Evolutionary conservation across 1,284 basidiomycete species (phyloP), one percentile per base, ranked within the genome.

Genomic region (Waitea zeae): DNA sequence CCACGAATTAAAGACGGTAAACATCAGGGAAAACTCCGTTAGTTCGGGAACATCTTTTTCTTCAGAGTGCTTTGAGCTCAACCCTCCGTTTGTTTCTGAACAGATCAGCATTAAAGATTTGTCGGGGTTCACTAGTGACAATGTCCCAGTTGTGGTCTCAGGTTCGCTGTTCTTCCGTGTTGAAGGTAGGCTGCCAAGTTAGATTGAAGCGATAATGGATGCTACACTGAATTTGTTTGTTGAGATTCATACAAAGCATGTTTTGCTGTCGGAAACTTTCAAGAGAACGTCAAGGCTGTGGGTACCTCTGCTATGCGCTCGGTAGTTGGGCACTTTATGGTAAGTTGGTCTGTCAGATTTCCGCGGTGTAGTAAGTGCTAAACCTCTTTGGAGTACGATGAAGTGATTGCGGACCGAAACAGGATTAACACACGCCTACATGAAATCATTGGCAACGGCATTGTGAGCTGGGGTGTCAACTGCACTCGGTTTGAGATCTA

Each of bases 401-500:
- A 34, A n/a, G 61, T 69, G 28, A 68, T 68, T 24, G 51, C 56
- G 2, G 63, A 67, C 41, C 52, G 66, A 14, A 68, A 67, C 39
- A 59, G 57, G 33, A 52, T 67, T n/a, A 69, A 69, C 41, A 50
- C 47, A 22, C 54, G 57, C 19, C 43, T 68, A 17, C 59, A 65
- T 41, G 49, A 45, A 5, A 56, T 62, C 11, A 69, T 69, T 38
- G 65, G 65, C 6, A 54, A 42, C 17, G 61, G 61, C 3, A 9
- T 36, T 9, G 33, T 64, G 59, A 61, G 55, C 41, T 69, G 66
- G 66, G 65, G 65, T 30, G 62, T 69, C 5, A 59, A 64, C 35
- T 67, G 65, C 38, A 64, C 65, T 2, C 50, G 64, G 33, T 69
- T 68, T 41, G 66, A 69, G 41, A 53, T 69, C 14, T 65, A 69